Percentiles rank a stretch among this genome's conserved stretches.
These are phyloP conservation scores for Mortierella claussenii DNA, from an alignment of 192 early-diverging fungal species.

Conservation along the genomic window DNA sequence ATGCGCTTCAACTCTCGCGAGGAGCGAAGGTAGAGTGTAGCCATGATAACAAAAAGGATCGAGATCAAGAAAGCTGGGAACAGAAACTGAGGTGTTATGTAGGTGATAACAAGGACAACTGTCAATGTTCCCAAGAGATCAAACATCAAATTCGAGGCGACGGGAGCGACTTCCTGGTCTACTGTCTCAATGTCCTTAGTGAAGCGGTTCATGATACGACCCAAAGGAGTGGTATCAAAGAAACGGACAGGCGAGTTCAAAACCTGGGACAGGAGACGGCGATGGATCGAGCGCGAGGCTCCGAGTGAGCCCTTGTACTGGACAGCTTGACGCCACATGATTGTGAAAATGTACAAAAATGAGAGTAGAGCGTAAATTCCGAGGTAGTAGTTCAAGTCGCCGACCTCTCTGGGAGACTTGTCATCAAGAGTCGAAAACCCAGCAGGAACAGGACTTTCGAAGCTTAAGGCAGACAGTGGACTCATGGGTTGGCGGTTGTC, in stretches of 20 bases:
- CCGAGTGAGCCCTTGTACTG: constrained; percentile 61
- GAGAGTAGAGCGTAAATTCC: constrained; percentile 66
- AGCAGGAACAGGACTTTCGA: constrained; percentile 1
- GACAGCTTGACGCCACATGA: constrained; percentile 53
- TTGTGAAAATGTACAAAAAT: constrained; percentile 36
- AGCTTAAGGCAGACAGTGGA: constrained; percentile 27
- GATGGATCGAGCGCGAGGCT: constrained; percentile 71
- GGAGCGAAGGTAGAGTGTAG: constrained; percentile 72
- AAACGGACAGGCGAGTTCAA: constrained; percentile 50
- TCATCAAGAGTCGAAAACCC: constrained; percentile 16
- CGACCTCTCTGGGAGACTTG: constrained; percentile 21
- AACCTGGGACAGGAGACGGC: constrained; percentile 62
- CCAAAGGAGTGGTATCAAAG: constrained; percentile 81
- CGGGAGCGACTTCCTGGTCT: constrained; percentile 60
- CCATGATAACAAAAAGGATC: constrained; percentile 69
- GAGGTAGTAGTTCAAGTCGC: constrained; percentile 66
- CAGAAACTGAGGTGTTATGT: constrained; percentile 53
- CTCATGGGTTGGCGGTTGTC: constrained; percentile 45
- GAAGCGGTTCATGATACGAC: constrained; percentile 82
- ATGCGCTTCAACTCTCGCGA: constrained; percentile 93
- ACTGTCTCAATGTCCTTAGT: constrained; percentile 72
- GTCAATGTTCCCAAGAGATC: constrained; percentile 49
- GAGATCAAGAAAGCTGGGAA: constrained; percentile 51
- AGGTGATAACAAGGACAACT: constrained; percentile 48
- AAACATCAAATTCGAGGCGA: constrained; percentile 62